Conservation (phyloP, 2,329 filamentous ascomycete genomes). For the Periconia digitata region DNA sequence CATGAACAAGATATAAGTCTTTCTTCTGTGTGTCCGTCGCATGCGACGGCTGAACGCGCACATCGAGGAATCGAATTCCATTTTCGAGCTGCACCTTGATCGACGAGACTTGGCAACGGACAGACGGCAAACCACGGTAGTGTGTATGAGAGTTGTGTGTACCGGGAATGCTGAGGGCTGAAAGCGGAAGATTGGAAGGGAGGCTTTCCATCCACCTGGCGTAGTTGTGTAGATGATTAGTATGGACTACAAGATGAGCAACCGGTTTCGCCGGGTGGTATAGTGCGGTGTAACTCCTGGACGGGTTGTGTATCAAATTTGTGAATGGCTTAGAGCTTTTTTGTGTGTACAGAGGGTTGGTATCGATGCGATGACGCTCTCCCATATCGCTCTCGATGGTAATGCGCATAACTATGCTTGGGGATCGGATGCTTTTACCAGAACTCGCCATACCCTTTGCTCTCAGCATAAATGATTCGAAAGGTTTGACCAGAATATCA, state of each 20-base stretch:
- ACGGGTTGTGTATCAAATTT: conserved; percentile 43
- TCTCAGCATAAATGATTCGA: conserved; percentile 59
- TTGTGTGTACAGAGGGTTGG: conserved; percentile 57
- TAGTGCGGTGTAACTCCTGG: conserved; percentile 45
- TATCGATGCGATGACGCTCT: conserved; percentile 71
- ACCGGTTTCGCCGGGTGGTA: conserved; percentile 50
- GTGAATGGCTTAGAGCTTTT: conserved; percentile 41
- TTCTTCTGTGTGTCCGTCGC: conserved; percentile 60
- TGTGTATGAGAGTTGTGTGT: conserved; percentile 93
- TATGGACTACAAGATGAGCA: conserved; percentile 34
- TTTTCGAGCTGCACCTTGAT: conserved; percentile 79
- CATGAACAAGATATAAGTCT: conserved; percentile 80
- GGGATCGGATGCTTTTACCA: neutral
- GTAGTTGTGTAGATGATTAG: conserved; percentile 48
- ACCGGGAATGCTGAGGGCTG: conserved; percentile 84
- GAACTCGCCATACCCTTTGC: neutral
- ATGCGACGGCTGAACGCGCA: conserved; percentile 72
- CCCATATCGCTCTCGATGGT: conserved; percentile 65
- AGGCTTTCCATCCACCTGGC: conserved; percentile 85
- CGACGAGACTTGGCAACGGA: conserved; percentile 85
- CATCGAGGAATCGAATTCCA: conserved; percentile 91
- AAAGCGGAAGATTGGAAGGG: conserved; percentile 70
- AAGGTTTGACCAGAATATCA: conserved; percentile 66
- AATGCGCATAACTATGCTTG: conserved; percentile 58
- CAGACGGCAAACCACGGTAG: conserved; percentile 82